Base-by-base conservation (phyloP, 208 protist species). In the Acanthamoeba lenticulata region DNA sequence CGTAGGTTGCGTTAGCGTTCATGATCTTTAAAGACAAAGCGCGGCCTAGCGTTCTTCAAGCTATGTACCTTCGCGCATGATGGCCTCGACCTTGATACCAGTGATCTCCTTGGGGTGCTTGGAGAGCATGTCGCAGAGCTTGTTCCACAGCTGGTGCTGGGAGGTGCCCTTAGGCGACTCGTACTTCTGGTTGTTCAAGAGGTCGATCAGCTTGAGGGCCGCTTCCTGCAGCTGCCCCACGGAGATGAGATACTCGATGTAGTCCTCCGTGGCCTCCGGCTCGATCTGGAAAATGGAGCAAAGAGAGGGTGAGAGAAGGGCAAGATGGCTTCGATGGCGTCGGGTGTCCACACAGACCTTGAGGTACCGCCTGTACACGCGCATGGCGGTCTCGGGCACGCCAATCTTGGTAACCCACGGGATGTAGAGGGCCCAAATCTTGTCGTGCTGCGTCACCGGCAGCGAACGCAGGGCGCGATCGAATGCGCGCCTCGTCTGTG, bases 381-480 rank as follows among this genome's bases (percentile, higher is more conserved):
- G 94, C 40, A 97, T 94, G 36, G 95, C 94, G 7, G 97, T 98
- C 67, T 98, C 95, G 17, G 96, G 97, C 36, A 98, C 91, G n/a
- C 79, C 29, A 6, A 49, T 24, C 3, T 89, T 36, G 49, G 47
- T 34, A 29, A 97, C 97, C 95, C 98, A 99, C 21, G 94, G 42
- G 29, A 98, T 62, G 90, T 98, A 99, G 11, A 97, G 49, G 7
- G 90, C 44, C 98, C 98, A 99, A 40, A 99, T 97, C 29, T 96
- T 96, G 42, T 98, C 77, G 95, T 99, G 98, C 95, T 99, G 98
- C n/a, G 98, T 99, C 42, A 99, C 92, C 27, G 98, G 98, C 72
- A 99, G 95, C 24, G 98, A 32, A 32, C 96, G 93, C 15, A 99
- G 96, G n/a, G 97, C 98, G 29, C 97, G 52, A 44, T 93, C 89